A percentile compares a stretch with the other conserved stretches of the same genome.
Conservation (phyloP, 768 basidiomycete species). For the Neoboletus magnificus region DNA sequence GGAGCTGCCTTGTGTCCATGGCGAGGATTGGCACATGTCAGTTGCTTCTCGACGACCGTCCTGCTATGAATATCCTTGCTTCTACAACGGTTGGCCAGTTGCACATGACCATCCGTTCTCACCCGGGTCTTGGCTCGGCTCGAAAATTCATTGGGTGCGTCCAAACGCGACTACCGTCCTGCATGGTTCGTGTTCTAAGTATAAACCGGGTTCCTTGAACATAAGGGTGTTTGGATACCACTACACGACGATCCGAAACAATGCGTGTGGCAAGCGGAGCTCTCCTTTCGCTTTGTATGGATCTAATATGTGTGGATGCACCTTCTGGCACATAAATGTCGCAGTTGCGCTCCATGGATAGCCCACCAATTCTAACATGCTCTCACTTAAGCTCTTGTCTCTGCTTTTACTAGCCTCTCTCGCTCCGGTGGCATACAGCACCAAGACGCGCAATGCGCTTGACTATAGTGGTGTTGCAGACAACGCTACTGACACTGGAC, state of each 20-base stretch:
- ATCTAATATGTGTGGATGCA: too few relatives aligned
- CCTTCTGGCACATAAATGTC: neutral
- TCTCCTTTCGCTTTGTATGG: neutral
- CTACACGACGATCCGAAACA: neutral
- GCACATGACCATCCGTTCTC: neutral
- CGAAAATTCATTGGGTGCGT: too few relatives aligned
- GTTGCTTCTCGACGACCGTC: neutral
- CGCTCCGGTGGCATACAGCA: neutral
- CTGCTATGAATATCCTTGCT: too few relatives aligned
- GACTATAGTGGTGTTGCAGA: conserved; percentile 9
- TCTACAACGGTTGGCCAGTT: neutral
- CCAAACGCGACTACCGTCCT: neutral
- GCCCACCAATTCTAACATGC: neutral
- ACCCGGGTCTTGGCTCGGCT: too few relatives aligned
- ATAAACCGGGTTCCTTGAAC: neutral
- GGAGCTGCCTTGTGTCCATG: too few relatives aligned
- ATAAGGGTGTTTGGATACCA: too few relatives aligned
- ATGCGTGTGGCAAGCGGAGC: too few relatives aligned
- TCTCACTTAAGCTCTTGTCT: neutral
- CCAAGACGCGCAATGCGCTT: conserved; percentile 10
- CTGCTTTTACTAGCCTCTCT: neutral
- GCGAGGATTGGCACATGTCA: neutral
- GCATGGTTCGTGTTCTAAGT: too few relatives aligned
- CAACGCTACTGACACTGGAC: conserved; percentile 1
- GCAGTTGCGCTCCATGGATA: neutral